Evolutionary conservation across 176 grass and related monocot species (phyloP), one percentile per base, ranked within the genome.

Genomic region (Thalia dealbata): DNA sequence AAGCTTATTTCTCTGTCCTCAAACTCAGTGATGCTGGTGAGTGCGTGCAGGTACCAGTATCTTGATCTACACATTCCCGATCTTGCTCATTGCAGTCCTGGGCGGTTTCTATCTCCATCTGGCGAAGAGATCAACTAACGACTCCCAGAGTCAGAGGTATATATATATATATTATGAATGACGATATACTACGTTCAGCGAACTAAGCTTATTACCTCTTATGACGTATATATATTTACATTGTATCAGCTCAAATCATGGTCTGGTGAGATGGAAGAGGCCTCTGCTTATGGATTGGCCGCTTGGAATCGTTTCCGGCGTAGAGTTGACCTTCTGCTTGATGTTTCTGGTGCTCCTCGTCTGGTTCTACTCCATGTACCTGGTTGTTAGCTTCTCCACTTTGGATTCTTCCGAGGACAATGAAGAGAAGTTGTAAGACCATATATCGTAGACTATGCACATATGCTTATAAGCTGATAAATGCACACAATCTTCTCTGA

Each of bases 31-130:
- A 9, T 15, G 3, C 2, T 64, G 10, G 15, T 3, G 3, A 32
- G 3, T 19, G 62, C 28, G 16, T 18, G 26, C 62, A 64, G 62
- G 62, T 35, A 64, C 62, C 27, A 64, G 18, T 26, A 80, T 85
- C 21, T 50, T 71, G 75, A 50, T 82, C 24, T 82, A 61, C 26
- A 71, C 74, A 3, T 91, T 87, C 7, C 88, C 88, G 0, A 50
- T 91, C n/a, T 5, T 91, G 55, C 84, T 91, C 51, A 69, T 87
- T 46, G 62, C 64, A 30, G 84, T 87, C 28, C 38, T 82, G 3
- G 88, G 84, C 15, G 84, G 88, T 76, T 8, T 81, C 70, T 84
- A 80, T 61, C 76, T 91, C 43, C 81, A 91, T 45, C n/a, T 60
- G 63, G 32, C 70, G 75, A 76, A 59, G 55, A 77, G 14, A n/a